Evolutionary conservation across 192 early-diverging fungal species (phyloP), one percentile per base, ranked within the genome.

Genomic region (Coemansia sp.): DNA sequence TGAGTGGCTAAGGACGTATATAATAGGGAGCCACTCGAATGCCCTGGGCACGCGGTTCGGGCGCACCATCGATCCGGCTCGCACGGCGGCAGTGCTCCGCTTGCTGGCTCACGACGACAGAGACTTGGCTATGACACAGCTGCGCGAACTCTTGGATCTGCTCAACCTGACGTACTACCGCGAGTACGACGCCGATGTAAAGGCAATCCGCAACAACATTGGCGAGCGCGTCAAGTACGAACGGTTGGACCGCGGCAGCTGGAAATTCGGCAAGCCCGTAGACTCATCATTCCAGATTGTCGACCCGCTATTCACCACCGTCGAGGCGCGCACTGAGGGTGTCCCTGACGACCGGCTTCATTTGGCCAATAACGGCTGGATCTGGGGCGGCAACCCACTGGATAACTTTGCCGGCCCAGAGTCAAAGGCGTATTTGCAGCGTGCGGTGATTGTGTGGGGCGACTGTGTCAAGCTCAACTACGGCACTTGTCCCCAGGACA

Each of bases 391-490:
- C 27, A 89, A 93, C 68, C 97, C 96, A 9, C 74, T 99, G 34
- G 77, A 90, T 34, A 96, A 99, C 82, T 99, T 99, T 91, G 97
- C 96, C 6, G 92, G 91, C 11, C 85, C 89, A 9, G 86, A 85
- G 42, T 96, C 95, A 6, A 90, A 91, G 72, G 93, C 96, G 2
- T 99, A 99, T 73, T 78, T 99, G 46, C 87, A 90, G 31, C 91
- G 98, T 59, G 93, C 97, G 70, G 97, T 99, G 13, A 99, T 99
- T 74, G 90, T 95, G 15, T 99, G 98, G 98, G 95, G 97, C 29
- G 98, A 99, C 84, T 99, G 98, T 78, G 97, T 99, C 31, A 99
- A 99, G 71, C 88, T 99, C 46, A 91, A 97, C 55, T 99, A 98
- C 77, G 98, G 98, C 43, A 75, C 86, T 46, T 68, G 79, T 20